Base-by-base conservation (phyloP, 2,329 filamentous ascomycete species). In the Aspergillus chevalieri region DNA sequence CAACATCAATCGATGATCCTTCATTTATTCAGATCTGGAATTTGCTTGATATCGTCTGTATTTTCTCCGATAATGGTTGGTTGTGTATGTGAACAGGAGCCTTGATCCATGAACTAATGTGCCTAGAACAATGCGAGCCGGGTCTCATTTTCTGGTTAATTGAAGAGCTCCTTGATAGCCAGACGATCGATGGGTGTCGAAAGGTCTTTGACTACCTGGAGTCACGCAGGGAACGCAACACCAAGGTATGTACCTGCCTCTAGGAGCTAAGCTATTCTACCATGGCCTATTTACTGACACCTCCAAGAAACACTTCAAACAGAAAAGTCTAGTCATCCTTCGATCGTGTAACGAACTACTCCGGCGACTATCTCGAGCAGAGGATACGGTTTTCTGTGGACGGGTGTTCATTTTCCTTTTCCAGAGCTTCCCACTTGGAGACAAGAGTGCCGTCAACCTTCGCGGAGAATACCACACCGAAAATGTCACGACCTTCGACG, bases 361-460 rank as follows among this genome's bases (percentile, higher is more conserved):
- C n/a, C 84, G 92, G 33, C 82, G 93, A 43, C 78, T 98, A 2
- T 97, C 93, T n/a, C 83, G 93, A 49, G 92, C 93, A 3, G 91
- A 97, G 67, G 93, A 98, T 68, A 94, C 93, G 0, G 90, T 94
- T 0, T 98, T 99, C 66, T 98, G 93, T 64, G 93, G 93, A 14
- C 82, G 93, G 36, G 93, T 99, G 22, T 97, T 97, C 69, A 96
- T 98, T 56, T 99, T 96, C 69, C 82, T 98, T 65, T 98, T 97
- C 69, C 93, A 98, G 68, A 95, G 90, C 67, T 97, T 98, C 63
- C 93, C 93, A 1, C 77, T 98, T 0, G 92, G 92, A 28, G 94
- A 98, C 70, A 93, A 92, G 66, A 97, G 93, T 66, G 96, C 93
- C 0, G 93, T 98, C 45, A 99, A 99, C 64, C 78, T 97, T 36